phyloP scores from a whole-genome alignment of 1,284 basidiomycete species.

The Ceratobasidium sp. region DNA sequence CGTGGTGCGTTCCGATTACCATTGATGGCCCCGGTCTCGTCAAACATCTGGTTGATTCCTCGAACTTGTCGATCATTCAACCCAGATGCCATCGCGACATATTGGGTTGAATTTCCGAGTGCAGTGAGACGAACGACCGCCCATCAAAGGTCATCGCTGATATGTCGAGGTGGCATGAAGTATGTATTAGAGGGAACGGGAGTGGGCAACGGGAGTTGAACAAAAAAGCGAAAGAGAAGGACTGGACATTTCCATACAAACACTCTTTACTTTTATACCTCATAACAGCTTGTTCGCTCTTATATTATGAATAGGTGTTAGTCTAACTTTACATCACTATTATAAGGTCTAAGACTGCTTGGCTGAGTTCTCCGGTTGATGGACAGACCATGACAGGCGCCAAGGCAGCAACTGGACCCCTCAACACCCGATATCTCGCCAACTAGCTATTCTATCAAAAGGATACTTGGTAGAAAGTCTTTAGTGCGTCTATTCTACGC shows the following conservation, averaged over 20 bases:
- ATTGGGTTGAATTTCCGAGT: not conserved
- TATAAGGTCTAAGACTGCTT: not conserved
- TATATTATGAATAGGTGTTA: not conserved
- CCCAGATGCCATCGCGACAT: not conserved
- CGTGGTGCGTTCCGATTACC: not conserved
- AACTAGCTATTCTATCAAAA: not conserved
- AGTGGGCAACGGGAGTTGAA: too few species aligned
- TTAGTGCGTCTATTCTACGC: not conserved
- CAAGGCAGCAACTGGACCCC: too few species aligned
- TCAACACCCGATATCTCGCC: too few species aligned
- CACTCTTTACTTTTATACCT: too few species aligned
- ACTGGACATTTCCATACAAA: too few species aligned
- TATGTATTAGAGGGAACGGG: not conserved
- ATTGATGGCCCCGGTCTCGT: not conserved
- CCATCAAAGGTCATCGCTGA: slow-evolving; percentile 13
- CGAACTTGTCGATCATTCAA: not conserved
- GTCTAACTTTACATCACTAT: not conserved
- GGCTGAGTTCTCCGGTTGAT: too few species aligned
- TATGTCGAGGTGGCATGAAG: not conserved
- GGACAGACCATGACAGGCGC: too few species aligned
- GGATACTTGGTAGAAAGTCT: not conserved
- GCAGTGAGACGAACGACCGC: slow-evolving; percentile 1
- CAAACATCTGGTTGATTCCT: not conserved
- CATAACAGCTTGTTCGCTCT: not conserved
- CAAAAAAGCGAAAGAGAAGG: too few species aligned